Base-by-base conservation (phyloP, 2,329 filamentous ascomycete genomes). In the Claviceps arundinis region DNA sequence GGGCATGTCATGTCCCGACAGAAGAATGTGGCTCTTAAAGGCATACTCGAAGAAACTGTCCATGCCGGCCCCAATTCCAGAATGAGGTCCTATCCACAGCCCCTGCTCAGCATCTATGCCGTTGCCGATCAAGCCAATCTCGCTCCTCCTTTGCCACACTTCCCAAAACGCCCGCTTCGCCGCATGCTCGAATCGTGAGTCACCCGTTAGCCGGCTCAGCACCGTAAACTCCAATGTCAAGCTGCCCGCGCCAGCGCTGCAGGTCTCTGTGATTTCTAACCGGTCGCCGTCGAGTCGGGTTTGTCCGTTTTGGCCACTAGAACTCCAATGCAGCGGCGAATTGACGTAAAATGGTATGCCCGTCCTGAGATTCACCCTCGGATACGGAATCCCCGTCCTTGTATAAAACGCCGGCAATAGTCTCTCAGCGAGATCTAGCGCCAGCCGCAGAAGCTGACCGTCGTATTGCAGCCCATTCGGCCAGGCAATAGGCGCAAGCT, bases 11-110 rank as follows among this genome's bases (percentile, higher is more conserved):
- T 85, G 81, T 1, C 88, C 87, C 2, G 91, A 95, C 22, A 97
- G 79, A 24, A 98, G 70, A 54, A 98, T 87, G 63, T 95, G 84
- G 17, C 89, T 89, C 69, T 98, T 98, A 61, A 97, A 77, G 3
- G 93, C 90, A 68, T 98, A 98, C 69, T 98, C 93, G 62, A 95
- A 97, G 70, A 98, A 98, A 69, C 90, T 96, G 70, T 98, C 93
- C 62, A 95, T 89, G 41, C 93, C 93, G 7, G 93, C 93, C 48
- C 93, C 93, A 59, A 98, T 95, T 34, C 93, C 91, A n/a, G 91
- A 84, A 65, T 88, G 90, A 2, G 87, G 78, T 8, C 85, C 85
- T 37, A 93, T 84, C 93, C 93, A 98, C 58, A 85, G 77, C 0
- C 91, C 93, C 30, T 82, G 85, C 64, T 97, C 91, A 1, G 89